Percentiles rank a stretch among this genome's conserved stretches.
phyloP scores from a whole-genome alignment of 805 yeast genomes.

The Saccharomycopsis capsularis region DNA sequence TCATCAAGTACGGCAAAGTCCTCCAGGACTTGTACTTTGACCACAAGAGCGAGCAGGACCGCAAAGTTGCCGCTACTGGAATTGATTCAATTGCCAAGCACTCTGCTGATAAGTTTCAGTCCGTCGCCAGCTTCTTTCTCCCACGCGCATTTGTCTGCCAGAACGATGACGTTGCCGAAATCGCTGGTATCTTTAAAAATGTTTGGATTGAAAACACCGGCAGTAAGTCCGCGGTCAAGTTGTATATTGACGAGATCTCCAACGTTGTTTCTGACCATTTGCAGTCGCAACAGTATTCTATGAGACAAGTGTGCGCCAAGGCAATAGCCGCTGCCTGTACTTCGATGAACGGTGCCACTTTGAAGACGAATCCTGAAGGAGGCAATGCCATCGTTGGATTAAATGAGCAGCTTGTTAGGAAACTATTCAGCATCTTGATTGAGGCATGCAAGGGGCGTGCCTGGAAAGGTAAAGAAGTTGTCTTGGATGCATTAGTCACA shows the following conservation, averaged over 20 bases:
- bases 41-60: conserved; percentile 35
- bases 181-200: conserved; percentile 43
- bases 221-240: conserved; percentile 57
- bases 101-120: conserved; percentile 59
- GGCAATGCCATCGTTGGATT: conserved; percentile 24
- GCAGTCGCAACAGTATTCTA: conserved; percentile 49
- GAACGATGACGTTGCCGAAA: conserved; percentile 47
- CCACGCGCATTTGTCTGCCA: conserved; percentile 78
- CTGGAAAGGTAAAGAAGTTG: conserved; percentile 81
- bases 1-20: conserved; percentile 46
- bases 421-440: conserved; percentile 46
- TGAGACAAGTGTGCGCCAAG: conserved; percentile 65
- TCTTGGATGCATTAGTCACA: conserved; percentile 63
- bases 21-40: conserved; percentile 56
- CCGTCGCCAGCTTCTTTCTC: conserved; percentile 55
- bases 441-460: conserved; percentile 68
- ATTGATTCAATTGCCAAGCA: conserved; percentile 60
- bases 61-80: conserved; percentile 51
- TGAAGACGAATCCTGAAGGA: conserved; percentile 25
- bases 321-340: conserved; percentile 55
- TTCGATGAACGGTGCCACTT: conserved; percentile 32
- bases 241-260: conserved; percentile 66
- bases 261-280: conserved; percentile 43
- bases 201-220: conserved; percentile 80
- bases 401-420: conserved; percentile 26